Evolutionary conservation across 345 rosid genomes (phyloP).

Genomic region (Ceriops zippeliana): DNA sequence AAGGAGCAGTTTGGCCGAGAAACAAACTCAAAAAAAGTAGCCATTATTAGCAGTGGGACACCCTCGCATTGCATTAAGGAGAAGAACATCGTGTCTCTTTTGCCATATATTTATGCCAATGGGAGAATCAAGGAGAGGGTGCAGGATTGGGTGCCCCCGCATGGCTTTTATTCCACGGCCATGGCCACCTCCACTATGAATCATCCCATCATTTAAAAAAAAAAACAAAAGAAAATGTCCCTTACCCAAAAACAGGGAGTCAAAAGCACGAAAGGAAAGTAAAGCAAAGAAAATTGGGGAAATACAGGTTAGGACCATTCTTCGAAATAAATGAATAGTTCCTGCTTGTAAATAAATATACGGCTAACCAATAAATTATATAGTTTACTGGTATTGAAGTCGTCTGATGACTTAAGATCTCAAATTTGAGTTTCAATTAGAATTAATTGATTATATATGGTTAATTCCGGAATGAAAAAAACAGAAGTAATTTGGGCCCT

Average conservation of each 20-base stretch:
- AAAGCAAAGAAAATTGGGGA: neutral
- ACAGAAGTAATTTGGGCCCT: too few relatives aligned
- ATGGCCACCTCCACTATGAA: constrained; percentile 22
- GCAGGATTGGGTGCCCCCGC: constrained; percentile 29
- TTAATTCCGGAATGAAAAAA: too few relatives aligned
- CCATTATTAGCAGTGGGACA: constrained; percentile 23
- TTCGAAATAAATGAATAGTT: too few relatives aligned
- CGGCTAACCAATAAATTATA: too few relatives aligned
- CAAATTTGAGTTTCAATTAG: too few relatives aligned
- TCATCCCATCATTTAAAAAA: constrained; percentile 19
- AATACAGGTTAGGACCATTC: neutral
- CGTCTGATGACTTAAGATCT: too few relatives aligned
- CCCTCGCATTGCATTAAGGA: constrained; percentile 10
- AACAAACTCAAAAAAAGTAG: constrained; percentile 1
- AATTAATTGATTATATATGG: too few relatives aligned
- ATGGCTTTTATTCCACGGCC: constrained; percentile 31
- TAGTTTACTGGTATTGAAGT: too few relatives aligned
- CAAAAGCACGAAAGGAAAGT: neutral
- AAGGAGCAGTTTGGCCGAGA: constrained; percentile 11
- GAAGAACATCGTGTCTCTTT: neutral
- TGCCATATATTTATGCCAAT: constrained; percentile 8
- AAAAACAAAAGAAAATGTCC: neutral
- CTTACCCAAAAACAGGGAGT: neutral
- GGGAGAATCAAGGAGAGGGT: constrained; percentile 10
- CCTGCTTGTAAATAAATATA: too few relatives aligned